Base-by-base conservation (phyloP, 176 grass and related monocot genomes). In the Bothriochloa decipiens region DNA sequence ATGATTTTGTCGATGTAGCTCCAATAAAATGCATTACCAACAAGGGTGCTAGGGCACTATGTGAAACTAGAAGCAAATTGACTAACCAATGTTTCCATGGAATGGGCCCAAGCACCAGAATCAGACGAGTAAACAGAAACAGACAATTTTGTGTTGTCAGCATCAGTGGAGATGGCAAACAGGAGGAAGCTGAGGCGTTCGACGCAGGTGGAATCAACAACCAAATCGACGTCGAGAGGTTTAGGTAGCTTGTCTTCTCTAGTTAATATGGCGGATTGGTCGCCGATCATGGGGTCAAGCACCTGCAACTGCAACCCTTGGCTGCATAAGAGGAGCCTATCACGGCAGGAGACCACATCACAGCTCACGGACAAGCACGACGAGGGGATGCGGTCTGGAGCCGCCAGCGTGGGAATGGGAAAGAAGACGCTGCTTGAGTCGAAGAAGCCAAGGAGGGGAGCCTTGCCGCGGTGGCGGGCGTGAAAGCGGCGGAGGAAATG, bases 131-230 rank as follows among this genome's bases (percentile, higher is more conserved):
- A 53, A 53, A 53, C 50, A 7, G 50, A 18, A 17, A 6, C 17
- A 7, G 50, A 20, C 17, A 53, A 3, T 8, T 0, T 53, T 20
- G 4, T 2, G 0, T 8, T 0, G 6, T 1, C 50, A 53, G 1
- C 17, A 53, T 20, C 50, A 8, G 17, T 53, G 16, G 50, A 53
- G 0, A 53, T 5, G 6, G 6, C 50, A 20, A 53, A 7, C 6
- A 53, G 50, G 17, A 0, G 50, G 50, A 53, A 53, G 6, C 17
- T 0, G 17, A 53, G 50, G 17, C 49, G 9, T 4, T 52, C 16
- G 4, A 18, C 15, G 4, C 50, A 1, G 16, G 50, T 53, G 50
- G 50, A 20, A 53, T 53, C 50, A 20, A 53, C 6, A 53, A 1
- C 50, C 17, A 53, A 3, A 0, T 53, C 50, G 6, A 20, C 5